These are phyloP conservation scores for Solanum pimpinellifolium DNA, from an alignment of 257 asterid species.

Conservation along the genomic window DNA sequence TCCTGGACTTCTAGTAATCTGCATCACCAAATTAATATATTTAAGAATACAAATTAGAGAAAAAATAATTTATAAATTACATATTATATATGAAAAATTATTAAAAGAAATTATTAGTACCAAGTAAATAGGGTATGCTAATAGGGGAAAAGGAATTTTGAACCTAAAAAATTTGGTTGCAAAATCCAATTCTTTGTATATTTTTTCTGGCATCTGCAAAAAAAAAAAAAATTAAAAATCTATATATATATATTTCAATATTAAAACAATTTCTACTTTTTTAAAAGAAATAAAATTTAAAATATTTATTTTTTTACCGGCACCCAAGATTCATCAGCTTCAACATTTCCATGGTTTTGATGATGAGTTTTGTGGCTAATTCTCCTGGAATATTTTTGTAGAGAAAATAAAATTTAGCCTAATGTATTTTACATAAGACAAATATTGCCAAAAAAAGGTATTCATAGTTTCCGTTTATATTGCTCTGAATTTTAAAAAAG, in stretches of 20 bases:
- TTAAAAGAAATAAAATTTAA: neutral
- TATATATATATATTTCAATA: neutral
- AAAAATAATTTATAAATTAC: neutral
- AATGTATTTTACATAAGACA: neutral
- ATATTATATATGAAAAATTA: too few relatives aligned
- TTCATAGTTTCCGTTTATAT: neutral
- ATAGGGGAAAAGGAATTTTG: slow-evolving; percentile 38
- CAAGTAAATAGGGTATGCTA: slow-evolving; percentile 34
- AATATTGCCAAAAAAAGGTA: neutral
- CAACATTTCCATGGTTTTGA: slow-evolving; percentile 38
- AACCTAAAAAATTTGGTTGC: slow-evolving; percentile 25
- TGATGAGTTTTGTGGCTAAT: slow-evolving; percentile 40
- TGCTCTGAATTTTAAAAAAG: neutral
- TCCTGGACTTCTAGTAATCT: slow-evolving; percentile 86
- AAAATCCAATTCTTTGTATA: slow-evolving; percentile 16
- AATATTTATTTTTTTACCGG: slow-evolving; percentile 12
- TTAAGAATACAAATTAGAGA: neutral
- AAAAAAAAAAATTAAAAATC: too few relatives aligned
- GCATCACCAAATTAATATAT: neutral
- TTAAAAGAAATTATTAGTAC: neutral
- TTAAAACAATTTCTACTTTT: neutral
- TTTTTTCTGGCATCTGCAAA: slow-evolving; percentile 24
- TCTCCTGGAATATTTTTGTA: slow-evolving; percentile 17
- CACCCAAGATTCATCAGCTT: slow-evolving; percentile 39
- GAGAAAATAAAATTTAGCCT: neutral